A percentile compares a stretch with the other conserved stretches of the same genome.
Conservation (phyloP, 78 protist genomes). For the Polysphondylium violaceum region DNA sequence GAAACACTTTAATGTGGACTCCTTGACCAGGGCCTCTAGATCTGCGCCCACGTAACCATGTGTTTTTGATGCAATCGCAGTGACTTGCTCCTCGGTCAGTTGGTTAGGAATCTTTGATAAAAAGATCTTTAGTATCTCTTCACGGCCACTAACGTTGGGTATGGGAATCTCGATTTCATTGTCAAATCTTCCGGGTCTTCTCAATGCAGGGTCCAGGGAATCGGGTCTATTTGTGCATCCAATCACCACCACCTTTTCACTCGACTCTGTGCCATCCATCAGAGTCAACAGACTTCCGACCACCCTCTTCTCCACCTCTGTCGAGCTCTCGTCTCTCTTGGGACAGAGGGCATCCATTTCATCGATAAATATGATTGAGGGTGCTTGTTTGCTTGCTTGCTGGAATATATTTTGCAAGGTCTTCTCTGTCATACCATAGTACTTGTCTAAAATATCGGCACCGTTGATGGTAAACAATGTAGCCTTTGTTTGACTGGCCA, state of each 20-base stretch:
- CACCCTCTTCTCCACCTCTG: slow-evolving; percentile 85
- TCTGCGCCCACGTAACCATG: slow-evolving; percentile 97
- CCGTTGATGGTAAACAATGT: slow-evolving; percentile 86
- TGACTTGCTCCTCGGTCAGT: slow-evolving; percentile 8
- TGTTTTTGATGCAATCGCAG: slow-evolving; percentile 72
- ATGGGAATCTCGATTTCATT: slow-evolving; percentile 94
- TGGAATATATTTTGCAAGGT: slow-evolving; percentile 77
- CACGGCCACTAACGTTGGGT: slow-evolving; percentile 79
- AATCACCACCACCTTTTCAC: slow-evolving; percentile 87
- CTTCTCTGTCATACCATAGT: slow-evolving; percentile 76
- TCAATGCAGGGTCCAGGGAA: slow-evolving; percentile 87
- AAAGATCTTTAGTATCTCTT: slow-evolving; percentile 57
- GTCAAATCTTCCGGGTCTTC: slow-evolving; percentile 98
- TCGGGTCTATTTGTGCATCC: slow-evolving; percentile 97
- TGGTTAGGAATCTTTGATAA: slow-evolving; percentile 26
- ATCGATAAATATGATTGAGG: slow-evolving; percentile 96
- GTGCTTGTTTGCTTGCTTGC: slow-evolving; percentile 77
- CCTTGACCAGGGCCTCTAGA: slow-evolving; percentile 86
- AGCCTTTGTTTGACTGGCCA: slow-evolving; percentile 34
- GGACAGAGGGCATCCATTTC: slow-evolving; percentile 96
- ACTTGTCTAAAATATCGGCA: slow-evolving; percentile 86
- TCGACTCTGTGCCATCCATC: slow-evolving; percentile 93
- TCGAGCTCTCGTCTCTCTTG: slow-evolving; percentile 41
- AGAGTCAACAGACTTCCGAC: slow-evolving; percentile 93
- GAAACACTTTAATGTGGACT: slow-evolving; percentile 88